phyloP scores from a whole-genome alignment of 2,329 filamentous ascomycete genomes.

The Camptophora hylomeconis region DNA sequence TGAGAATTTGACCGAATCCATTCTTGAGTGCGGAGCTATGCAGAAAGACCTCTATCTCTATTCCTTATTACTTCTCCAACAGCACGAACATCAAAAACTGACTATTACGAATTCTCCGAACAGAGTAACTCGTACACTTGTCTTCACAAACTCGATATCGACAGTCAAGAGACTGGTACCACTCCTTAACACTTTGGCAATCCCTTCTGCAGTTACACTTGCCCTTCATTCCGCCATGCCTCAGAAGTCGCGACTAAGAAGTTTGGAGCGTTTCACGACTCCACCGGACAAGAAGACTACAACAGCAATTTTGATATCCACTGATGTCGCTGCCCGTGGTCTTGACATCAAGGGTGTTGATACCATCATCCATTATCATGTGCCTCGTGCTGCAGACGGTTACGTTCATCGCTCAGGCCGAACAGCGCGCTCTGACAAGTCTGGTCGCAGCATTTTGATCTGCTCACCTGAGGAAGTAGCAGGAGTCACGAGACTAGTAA shows the following conservation, averaged over 20 bases:
- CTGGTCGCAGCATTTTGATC: slow-evolving; percentile 72
- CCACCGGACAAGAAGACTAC: slow-evolving; percentile 28
- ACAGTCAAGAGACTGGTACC: slow-evolving; percentile 77
- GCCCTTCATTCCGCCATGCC: slow-evolving; percentile 87
- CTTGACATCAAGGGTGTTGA: slow-evolving; percentile 87
- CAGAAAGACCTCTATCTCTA: slow-evolving; percentile 98
- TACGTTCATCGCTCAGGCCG: slow-evolving; percentile 94
- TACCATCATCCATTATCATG: slow-evolving; percentile 86
- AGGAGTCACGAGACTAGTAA: slow-evolving; percentile 68
- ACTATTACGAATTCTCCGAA: slow-evolving; percentile 1
- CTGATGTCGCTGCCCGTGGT: slow-evolving; percentile 84
- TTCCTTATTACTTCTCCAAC: slow-evolving; percentile 65
- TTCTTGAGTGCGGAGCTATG: slow-evolving; percentile 82
- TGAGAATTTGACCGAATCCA: slow-evolving; percentile 66
- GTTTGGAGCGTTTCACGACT: slow-evolving; percentile 70
- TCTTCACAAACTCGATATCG: slow-evolving; percentile 94
- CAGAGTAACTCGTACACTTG: slow-evolving; percentile 63
- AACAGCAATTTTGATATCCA: slow-evolving; percentile 67
- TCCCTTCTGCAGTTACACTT: slow-evolving; percentile 45
- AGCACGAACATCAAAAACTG: slow-evolving; percentile 1
- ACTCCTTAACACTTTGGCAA: slow-evolving; percentile 67
- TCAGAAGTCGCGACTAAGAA: slow-evolving; percentile 88
- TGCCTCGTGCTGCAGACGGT: slow-evolving; percentile 77
- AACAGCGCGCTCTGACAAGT: slow-evolving; percentile 69
- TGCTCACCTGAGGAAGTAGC: slow-evolving; percentile 85